Base-by-base conservation (phyloP, 2,329 filamentous ascomycete species). In the Colletotrichum orbiculare region DNA sequence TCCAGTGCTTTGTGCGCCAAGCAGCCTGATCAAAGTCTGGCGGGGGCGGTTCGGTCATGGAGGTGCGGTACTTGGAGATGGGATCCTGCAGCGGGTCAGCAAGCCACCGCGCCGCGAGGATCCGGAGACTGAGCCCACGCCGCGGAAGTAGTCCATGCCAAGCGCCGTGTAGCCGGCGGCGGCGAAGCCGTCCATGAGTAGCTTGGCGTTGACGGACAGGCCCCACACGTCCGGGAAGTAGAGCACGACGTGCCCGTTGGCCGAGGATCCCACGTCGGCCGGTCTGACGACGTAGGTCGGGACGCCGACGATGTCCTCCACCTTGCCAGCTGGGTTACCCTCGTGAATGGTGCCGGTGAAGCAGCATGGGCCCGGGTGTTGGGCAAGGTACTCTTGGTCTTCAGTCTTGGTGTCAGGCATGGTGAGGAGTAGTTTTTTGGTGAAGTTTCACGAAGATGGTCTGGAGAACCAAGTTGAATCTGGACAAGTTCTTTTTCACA, bases 181-280 rank as follows among this genome's bases (percentile, higher is more conserved):
- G 10, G 80, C 79, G 65, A 82, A 81, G 2, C 69, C 79, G 68
- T 83, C 81, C 79, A 83, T 82, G 42, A 82, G 69, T n/a, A 82
- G 72, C 33, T 78, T 69, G 1, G 75, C 77, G 53, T 83, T 83
- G 10, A 71, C 74, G 64, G 77, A 81, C 67, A 83, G 73, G 9
- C 81, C 81, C 73, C 74, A 81, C 5, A 82, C 77, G 61, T 82
- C 80, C 0, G 81, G 79, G 68, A 81, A 82, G 70, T 81, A 83
- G 4, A 83, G 71, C 6, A 83, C 56, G 38, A 82, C 70, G 63
- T 82, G 70, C 1, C 79, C 79, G 63, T 81, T 82, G 5, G 72
- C 64, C 7, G 58, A 41, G 3, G 58, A 43, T 13, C 43, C 54
- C 34, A 65, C 47, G 41, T 62, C 62, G 42, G 58, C 35, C 2